Base-by-base conservation (phyloP, 1,139 yeast species). In the Nakaseomyces nivariensis region DNA sequence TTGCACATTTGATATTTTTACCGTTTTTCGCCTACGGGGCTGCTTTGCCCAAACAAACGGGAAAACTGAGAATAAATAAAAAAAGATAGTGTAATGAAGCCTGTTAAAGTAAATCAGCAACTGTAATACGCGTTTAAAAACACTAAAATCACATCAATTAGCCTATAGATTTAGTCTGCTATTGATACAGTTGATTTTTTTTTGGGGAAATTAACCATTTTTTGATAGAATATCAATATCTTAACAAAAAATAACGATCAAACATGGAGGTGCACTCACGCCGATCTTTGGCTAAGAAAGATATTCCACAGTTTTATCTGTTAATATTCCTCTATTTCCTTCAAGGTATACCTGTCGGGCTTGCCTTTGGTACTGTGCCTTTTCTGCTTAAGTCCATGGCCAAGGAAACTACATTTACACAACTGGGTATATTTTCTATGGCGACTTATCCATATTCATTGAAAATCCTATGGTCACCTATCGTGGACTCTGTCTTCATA, bases 281-380 rank as follows among this genome's bases (percentile, higher is more conserved):
- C 42, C 42, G 42, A 38, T 25, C 54, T 4, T 47, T 70, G 43
- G 68, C 72, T 5, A 51, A 60, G 24, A 63, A 61, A 44, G 92
- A 85, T 58, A 66, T 83, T 50, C 84, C 84, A 22, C 87, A 90
- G 50, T 92, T 92, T 63, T 69, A 76, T 42, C 74, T 90, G 13
- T 70, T 92, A 49, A 82, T 87, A 8, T 61, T 85, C 7, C 69
- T 92, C 31, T 92, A 92, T 62, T 70, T 89, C 45, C 74, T 90
- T 10, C 98, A 92, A 66, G 99, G 98, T 27, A 82, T 92, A 4
- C 98, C 98, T 0, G 95, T 90, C 13, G 99, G 99, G 0, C 69
- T 92, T 42, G 96, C 96, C 2, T 89, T 92, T 71, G 98, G 98
- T 3, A 84, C 96, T 1, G 76, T 92, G n/a, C 99, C 98, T 1